Base-by-base conservation (phyloP, 352 stramenopile genomes). In the Phytophthora palmivora region DNA sequence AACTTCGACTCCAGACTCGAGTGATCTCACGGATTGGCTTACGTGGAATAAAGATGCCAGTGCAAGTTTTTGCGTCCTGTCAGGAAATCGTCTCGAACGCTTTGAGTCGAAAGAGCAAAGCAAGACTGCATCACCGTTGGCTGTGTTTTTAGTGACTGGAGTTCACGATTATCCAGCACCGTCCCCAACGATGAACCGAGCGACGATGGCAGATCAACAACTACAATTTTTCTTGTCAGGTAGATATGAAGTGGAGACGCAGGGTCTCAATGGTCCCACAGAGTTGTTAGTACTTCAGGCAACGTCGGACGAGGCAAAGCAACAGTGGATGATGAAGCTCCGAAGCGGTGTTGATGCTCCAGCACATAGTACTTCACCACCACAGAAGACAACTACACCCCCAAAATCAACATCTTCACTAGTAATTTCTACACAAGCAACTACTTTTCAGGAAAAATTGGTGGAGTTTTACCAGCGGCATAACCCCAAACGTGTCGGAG, bases 391-490 rank as follows among this genome's bases (percentile, higher is more conserved):
- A 24, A 7, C 16, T 10, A 37, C 11, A 19, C 21, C 43, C 14
- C 26, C 34, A 24, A 38, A 54, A 32, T 18, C 7, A 34, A 10
- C 30, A 34, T 7, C 10, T 14, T 7, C 30, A 19, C 26, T 36
- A 6, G 11, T 56, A 26, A 46, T 57, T 50, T 57, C 59, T 2
- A 67, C 55, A 0, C 36, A 71, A 36, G 47, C 57, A n/a, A 58
- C 58, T n/a, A 60, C 14, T 34, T 67, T 91, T 18, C 65, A 70
- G 0, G 45, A 56, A 15, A 84, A 85, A 34, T 51, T 98, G 18
- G 53, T 97, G 7, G 84, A 78, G 39, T 98, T 96, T 52, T 98
- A 98, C 58, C 74, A 92, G 58, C 89, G 87, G 33, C 84, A 98
- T 49, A 96, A 97, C 64, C 88, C 92, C 0, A 81, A 91, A 49